Evolutionary conservation across 345 rosid genomes (phyloP), one percentile per base, ranked within the genome.

Genomic region (Balakata baccata): DNA sequence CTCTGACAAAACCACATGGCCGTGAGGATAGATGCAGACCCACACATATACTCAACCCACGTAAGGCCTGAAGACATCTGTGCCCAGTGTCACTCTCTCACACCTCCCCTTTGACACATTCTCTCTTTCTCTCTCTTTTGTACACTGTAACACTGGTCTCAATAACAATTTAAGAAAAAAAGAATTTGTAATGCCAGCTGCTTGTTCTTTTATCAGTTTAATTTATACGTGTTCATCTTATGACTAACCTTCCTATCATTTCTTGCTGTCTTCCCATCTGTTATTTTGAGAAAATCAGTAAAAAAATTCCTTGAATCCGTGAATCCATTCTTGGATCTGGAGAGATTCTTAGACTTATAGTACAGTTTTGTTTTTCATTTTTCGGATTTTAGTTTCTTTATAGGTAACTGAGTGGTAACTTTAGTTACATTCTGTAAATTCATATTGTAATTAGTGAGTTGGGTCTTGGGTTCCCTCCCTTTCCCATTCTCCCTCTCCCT

Each of bases 1-100:
- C 9, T 2, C 81, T 83, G 91, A 80, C 90, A 82, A 72, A 77
- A 77, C 73, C 93, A 90, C 94, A 88, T 91, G 97, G 47, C 51
- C 64, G 81, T 73, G 85, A 68, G 76, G 89, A 85, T 87, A 87
- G 68, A 75, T 66, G 25, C 57, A 75, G 91, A 85, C 93, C 90
- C 89, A 87, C 90, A 70, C 81, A 75, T 83, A 64, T 64, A 67
- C 75, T 61, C 86, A 64, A 75, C 81, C 76, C 97, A 90, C 93
- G 86, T 93, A 2, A 2, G 97, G 85, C 79, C 68, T 57, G 69
- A 71, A 60, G 74, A 68, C 78, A 70, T 79, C 82, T 74, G 77
- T 78, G 85, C 81, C 81, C 79, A 86, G 75, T 56, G 49, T 61
- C 51, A 11, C 62, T 14, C 34, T 29, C 34, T 29, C 34, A 29